Conservation (phyloP, 306 rosid genomes). For the barrel medic (Medicago truncatula) region DNA sequence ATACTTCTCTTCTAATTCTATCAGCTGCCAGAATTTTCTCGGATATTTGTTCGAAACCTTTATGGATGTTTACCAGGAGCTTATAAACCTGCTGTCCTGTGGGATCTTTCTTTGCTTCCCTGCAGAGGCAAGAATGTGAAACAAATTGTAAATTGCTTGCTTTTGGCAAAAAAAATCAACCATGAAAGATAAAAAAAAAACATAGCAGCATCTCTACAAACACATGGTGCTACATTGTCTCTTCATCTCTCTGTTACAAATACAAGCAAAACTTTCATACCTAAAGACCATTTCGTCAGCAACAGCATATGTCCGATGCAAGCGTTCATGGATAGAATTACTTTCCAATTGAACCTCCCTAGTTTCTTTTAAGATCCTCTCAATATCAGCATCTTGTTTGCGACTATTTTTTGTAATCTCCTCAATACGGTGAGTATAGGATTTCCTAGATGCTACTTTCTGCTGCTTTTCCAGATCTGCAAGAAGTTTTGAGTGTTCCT, state of each 20-base stretch:
- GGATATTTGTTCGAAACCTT: constrained; percentile 74
- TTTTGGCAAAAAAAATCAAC: constrained; percentile 10
- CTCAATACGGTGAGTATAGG: constrained; percentile 71
- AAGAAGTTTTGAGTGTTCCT: constrained; percentile 49
- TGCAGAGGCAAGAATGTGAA: constrained; percentile 44
- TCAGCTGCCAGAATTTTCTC: constrained; percentile 76
- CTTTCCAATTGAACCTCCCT: constrained; percentile 91
- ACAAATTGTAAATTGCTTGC: constrained; percentile 22
- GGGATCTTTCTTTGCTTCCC: constrained; percentile 88
- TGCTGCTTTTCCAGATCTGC: constrained; percentile 51
- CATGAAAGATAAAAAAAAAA: constrained; percentile 4
- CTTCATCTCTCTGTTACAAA: constrained; percentile 13
- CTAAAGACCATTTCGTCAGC: constrained; percentile 86
- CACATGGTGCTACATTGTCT: constrained; percentile 19
- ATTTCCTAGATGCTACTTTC: constrained; percentile 64
- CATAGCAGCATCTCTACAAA: constrained; percentile 12
- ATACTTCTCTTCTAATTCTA: constrained; percentile 73
- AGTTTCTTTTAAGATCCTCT: constrained; percentile 77
- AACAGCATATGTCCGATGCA: constrained; percentile 78
- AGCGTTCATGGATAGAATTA: constrained; percentile 85
- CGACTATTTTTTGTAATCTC: constrained; percentile 84
- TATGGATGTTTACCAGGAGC: constrained; percentile 80
- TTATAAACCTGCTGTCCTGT: constrained; percentile 72
- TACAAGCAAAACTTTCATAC: constrained; percentile 47
- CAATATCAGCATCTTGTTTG: constrained; percentile 88